Evolutionary conservation across 2,329 filamentous ascomycete species (phyloP), one percentile per base, ranked within the genome.

Genomic region (Lachnellula willkommii): DNA sequence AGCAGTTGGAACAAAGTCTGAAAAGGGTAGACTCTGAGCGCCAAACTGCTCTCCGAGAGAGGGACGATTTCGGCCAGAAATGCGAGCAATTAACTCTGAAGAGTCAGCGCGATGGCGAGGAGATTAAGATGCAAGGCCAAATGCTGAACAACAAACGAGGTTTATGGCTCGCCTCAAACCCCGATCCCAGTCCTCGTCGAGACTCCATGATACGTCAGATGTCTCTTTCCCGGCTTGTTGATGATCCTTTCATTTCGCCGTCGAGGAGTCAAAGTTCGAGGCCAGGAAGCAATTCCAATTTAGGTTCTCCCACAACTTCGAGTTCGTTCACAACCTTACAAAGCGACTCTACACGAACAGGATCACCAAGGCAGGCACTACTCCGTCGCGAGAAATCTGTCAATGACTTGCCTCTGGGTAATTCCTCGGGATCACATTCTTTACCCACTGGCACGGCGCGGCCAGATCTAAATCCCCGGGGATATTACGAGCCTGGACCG

Each of bases 171-270:
- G 60, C 61, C 5, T 37, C 53, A 2, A 55, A 66, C 32, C 59
- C 60, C 0, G 42, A 40, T 6, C 59, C 62, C 4, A 58, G 52
- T 36, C 55, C 56, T 2, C 54, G 55, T 14, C 49, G 59, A 20
- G 47, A 52, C 37, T 11, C 28, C 9, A 32, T 32, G 28, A 32
- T 32, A 9, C 9, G 11, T 11, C 51, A 53, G 3, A 62, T 59
- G 47, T 53, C 26, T n/a, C 36, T 53, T 22, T 35, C 57, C n/a
- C 55, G 48, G 4, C 4, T 17, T 14, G 6, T n/a, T 7, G 8
- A n/a, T 5, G 62, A 67, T 50, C 56, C 62, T 5, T 63, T 64
- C 37, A 47, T 28, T 17, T 61, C 65, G 2, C 63, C 65, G n/a
- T 54, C 59, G 3, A 14, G 36, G 12, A 48, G 17, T 35, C 22